These are phyloP conservation scores for Acer campestre DNA, from an alignment of 345 rosid species.

Conservation along the genomic window DNA sequence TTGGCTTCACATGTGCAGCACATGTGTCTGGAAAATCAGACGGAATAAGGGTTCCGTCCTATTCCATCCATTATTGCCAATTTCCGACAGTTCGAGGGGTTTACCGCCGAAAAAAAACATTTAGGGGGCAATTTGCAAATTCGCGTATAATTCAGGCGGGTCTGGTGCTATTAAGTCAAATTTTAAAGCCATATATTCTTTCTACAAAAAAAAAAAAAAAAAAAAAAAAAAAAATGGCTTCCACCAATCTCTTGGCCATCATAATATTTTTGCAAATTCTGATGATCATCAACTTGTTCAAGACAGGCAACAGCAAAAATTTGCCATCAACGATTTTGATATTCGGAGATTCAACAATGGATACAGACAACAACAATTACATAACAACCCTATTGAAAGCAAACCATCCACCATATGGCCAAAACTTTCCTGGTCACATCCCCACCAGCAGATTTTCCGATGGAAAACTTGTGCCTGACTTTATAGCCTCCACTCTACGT, in stretches of 20 bases:
- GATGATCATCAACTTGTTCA: not conserved
- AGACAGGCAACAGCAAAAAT: not conserved
- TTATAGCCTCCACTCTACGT: constrained; percentile 37
- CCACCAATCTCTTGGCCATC: not conserved
- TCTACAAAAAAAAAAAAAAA: not conserved
- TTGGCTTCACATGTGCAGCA: too few species aligned
- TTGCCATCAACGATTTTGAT: constrained; percentile 16
- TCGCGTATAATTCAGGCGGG: too few species aligned
- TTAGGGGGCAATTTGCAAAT: too few species aligned
- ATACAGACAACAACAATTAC: constrained; percentile 31
- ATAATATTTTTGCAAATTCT: not conserved
- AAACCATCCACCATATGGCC: constrained; percentile 46
- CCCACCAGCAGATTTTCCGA: constrained; percentile 59
- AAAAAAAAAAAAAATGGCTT: not conserved
- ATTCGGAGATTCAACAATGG: constrained; percentile 26
- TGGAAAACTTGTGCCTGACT: constrained; percentile 53
- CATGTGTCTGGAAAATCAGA: too few species aligned
- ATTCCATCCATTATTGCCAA: too few species aligned
- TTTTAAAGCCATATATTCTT: too few species aligned
- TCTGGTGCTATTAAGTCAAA: too few species aligned
- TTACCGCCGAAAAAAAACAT: too few species aligned
- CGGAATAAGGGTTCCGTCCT: too few species aligned
- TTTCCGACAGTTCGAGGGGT: too few species aligned
- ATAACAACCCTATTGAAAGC: constrained; percentile 22
- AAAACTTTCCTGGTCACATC: constrained; percentile 32